Evolutionary conservation across 2,329 filamentous ascomycete species (phyloP).

Genomic region (Daldinia sp.): DNA sequence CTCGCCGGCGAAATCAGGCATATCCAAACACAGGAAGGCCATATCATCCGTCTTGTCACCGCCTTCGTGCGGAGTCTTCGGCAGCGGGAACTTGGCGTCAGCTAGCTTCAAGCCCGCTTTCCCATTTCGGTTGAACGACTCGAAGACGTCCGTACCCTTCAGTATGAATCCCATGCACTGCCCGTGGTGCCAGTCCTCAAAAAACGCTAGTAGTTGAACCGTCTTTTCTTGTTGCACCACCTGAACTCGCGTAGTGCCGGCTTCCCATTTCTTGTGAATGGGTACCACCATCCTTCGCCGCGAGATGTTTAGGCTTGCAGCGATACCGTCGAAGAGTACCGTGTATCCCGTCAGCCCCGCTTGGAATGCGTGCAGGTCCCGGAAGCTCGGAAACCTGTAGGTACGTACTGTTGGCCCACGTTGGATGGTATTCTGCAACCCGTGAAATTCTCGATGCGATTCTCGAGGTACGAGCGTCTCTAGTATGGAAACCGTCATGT

Average conservation of each 20-base stretch:
- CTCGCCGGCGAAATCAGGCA: constrained; percentile 89
- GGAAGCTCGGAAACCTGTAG: constrained; percentile 73
- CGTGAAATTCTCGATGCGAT: constrained; percentile 70
- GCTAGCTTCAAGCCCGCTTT: constrained; percentile 83
- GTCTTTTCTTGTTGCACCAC: constrained; percentile 81
- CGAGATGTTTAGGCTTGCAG: constrained; percentile 82
- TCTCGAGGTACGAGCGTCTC: constrained; percentile 74
- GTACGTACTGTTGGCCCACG: constrained; percentile 75
- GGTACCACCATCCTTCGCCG: constrained; percentile 89
- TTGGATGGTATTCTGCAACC: constrained; percentile 68
- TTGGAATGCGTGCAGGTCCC: constrained; percentile 83
- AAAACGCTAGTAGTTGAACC: constrained; percentile 85
- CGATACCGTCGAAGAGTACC: constrained; percentile 79
- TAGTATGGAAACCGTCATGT: constrained; percentile 80
- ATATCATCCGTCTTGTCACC: constrained; percentile 68
- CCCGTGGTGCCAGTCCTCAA: constrained; percentile 87
- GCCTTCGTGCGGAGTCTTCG: constrained; percentile 68
- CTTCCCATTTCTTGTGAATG: constrained; percentile 95
- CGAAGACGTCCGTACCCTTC: constrained; percentile 86
- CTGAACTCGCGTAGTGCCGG: constrained; percentile 82
- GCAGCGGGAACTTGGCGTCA: constrained; percentile 90
- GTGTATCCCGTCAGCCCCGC: constrained; percentile 82
- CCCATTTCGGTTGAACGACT: constrained; percentile 71
- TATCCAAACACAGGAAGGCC: constrained; percentile 85
- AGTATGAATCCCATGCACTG: constrained; percentile 90